Evolutionary conservation across 345 rosid genomes (phyloP).

Genomic region (Syzygium grande): DNA sequence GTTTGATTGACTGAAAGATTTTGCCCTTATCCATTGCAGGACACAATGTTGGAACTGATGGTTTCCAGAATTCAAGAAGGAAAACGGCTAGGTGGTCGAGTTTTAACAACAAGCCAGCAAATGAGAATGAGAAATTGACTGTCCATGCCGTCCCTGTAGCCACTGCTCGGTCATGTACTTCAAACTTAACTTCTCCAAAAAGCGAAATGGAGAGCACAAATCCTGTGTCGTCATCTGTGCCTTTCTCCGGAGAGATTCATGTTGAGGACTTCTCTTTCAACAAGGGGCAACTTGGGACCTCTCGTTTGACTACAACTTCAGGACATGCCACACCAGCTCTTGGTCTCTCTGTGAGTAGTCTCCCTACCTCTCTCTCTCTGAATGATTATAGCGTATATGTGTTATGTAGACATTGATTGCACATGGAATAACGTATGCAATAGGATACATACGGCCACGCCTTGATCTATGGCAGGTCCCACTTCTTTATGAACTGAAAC

Average conservation of each 20-base stretch:
- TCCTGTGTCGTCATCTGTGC: slow-evolving; percentile 25
- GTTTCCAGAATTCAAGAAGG: slow-evolving; percentile 29
- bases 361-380: background rate
- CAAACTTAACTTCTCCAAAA: slow-evolving; percentile 12
- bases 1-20: background rate
- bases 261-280: slow-evolving; percentile 30
- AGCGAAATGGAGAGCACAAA: slow-evolving; percentile 19
- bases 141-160: slow-evolving; percentile 11
- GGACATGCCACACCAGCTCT: slow-evolving; percentile 2
- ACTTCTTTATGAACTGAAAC: background rate
- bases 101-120: slow-evolving; percentile 9
- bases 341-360: background rate
- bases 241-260: slow-evolving; percentile 17
- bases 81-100: slow-evolving; percentile 44
- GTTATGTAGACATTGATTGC: no score
- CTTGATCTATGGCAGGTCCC: background rate
- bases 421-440: background rate
- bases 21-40: background rate
- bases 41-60: background rate
- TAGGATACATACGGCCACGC: background rate
- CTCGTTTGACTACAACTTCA: background rate
- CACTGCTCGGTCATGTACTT: slow-evolving; percentile 12
- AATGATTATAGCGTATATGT: background rate
- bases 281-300: slow-evolving; percentile 1
- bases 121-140: slow-evolving; percentile 6